Percentiles rank a stretch among this genome's conserved stretches.
phyloP scores from a whole-genome alignment of 2,329 filamentous ascomycete species.

The Curvularia sp. region DNA sequence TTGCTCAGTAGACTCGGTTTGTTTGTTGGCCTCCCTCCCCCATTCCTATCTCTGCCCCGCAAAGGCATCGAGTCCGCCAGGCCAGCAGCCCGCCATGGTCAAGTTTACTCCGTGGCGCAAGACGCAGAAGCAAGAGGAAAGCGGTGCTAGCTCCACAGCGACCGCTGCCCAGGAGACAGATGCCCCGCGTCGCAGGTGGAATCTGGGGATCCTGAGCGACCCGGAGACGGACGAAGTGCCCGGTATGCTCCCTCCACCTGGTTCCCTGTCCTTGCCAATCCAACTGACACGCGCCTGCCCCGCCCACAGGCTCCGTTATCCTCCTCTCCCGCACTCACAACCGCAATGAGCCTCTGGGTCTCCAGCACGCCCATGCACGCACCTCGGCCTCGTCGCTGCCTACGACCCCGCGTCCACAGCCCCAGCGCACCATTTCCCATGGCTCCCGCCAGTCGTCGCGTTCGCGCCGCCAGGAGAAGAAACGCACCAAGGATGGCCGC shows the following conservation, averaged over 20 bases:
- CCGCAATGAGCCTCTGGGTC: constrained; percentile 67
- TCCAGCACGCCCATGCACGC: constrained; percentile 68
- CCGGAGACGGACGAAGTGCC: constrained; percentile 84
- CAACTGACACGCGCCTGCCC: neutral
- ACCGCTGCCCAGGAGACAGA: constrained; percentile 16
- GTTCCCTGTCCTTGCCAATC: neutral
- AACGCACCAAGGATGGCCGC: constrained; percentile 79
- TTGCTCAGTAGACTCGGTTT: neutral
- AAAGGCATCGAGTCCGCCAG: neutral
- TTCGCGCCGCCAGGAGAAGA: constrained; percentile 58
- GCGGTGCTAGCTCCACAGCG: constrained; percentile 9
- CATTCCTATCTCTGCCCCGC: neutral
- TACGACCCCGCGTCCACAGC: constrained; percentile 35
- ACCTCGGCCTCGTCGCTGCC: constrained; percentile 62
- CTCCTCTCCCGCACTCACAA: constrained; percentile 63
- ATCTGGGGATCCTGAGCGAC: constrained; percentile 83
- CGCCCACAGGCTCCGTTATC: constrained; percentile 62
- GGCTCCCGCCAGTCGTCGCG: constrained; percentile 35
- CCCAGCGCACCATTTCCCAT: constrained; percentile 17
- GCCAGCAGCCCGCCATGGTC: constrained; percentile 23
- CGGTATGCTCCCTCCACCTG: constrained; percentile 60
- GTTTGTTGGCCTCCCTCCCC: neutral
- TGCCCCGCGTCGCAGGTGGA: constrained; percentile 51
- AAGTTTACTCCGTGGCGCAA: constrained; percentile 28
- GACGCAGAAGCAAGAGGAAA: constrained; percentile 14